A percentile compares a stretch with the other conserved stretches of the same genome.
phyloP scores from a whole-genome alignment of 768 basidiomycete genomes.

The Phlegmacium glaucopus region DNA sequence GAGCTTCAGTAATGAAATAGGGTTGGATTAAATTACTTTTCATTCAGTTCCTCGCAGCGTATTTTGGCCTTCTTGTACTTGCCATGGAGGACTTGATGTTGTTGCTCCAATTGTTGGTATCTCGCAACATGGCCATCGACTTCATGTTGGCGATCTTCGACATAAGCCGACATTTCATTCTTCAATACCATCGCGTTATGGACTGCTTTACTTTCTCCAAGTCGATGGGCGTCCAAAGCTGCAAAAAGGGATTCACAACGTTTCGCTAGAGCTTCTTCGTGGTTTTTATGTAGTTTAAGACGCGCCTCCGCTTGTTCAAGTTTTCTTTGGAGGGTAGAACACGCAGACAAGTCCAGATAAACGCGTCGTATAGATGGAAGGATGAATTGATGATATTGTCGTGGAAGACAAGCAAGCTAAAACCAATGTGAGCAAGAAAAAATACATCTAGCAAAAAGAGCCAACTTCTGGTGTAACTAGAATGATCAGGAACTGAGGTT shows the following conservation, averaged over 20 bases:
- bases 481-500: neutral
- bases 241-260: constrained; percentile 40
- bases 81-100: no score
- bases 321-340: constrained; percentile 26
- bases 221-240: constrained; percentile 27
- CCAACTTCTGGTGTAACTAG: constrained; percentile 28
- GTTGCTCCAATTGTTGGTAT: no score
- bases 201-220: constrained; percentile 27
- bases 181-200: constrained; percentile 11
- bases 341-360: constrained; percentile 37
- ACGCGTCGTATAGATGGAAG: constrained; percentile 45
- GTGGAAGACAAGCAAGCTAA: constrained; percentile 44
- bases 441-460: neutral
- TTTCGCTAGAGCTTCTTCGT: constrained; percentile 40
- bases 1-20: no score
- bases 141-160: neutral
- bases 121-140: neutral
- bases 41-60: no score
- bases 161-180: constrained; percentile 2
- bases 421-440: neutral
- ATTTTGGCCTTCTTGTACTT: no score
- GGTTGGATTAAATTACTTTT: no score
- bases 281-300: constrained; percentile 32
- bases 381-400: constrained; percentile 47
- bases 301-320: constrained; percentile 35